phyloP scores from a whole-genome alignment of 768 basidiomycete species.

The Leccinum uliginosum region DNA sequence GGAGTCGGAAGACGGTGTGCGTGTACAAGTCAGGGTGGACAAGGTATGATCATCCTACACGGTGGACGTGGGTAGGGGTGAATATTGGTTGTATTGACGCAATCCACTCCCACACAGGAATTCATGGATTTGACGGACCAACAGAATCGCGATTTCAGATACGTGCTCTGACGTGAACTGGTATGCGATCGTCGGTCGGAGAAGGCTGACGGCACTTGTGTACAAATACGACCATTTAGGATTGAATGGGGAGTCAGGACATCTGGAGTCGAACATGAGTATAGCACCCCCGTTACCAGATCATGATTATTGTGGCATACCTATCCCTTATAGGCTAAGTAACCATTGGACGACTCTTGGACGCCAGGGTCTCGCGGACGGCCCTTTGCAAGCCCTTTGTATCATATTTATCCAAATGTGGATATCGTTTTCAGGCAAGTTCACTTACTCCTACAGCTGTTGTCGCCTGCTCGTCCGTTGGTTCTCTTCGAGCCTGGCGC shows the following conservation, averaged over 20 bases:
- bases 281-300: background rate
- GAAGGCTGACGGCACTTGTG: background rate
- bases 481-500: background rate
- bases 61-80: background rate
- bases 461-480: background rate
- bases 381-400: background rate
- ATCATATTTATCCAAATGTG: background rate
- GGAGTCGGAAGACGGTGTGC: slow-evolving; percentile 45
- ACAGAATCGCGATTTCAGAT: slow-evolving; percentile 71
- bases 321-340: background rate
- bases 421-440: too few species aligned
- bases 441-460: background rate
- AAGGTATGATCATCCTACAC: slow-evolving; percentile 42
- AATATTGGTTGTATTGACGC: background rate
- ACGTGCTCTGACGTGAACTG: slow-evolving; percentile 48
- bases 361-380: background rate
- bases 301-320: background rate
- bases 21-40: slow-evolving; percentile 52
- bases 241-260: background rate
- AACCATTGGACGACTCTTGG: background rate
- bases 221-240: slow-evolving; percentile 10
- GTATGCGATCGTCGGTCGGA: background rate
- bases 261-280: background rate
- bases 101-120: slow-evolving; percentile 38
- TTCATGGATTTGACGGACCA: slow-evolving; percentile 70